These are phyloP conservation scores for Dendrostoma leiphaemia DNA, from an alignment of 2,329 filamentous ascomycete species.

Conservation along the genomic window DNA sequence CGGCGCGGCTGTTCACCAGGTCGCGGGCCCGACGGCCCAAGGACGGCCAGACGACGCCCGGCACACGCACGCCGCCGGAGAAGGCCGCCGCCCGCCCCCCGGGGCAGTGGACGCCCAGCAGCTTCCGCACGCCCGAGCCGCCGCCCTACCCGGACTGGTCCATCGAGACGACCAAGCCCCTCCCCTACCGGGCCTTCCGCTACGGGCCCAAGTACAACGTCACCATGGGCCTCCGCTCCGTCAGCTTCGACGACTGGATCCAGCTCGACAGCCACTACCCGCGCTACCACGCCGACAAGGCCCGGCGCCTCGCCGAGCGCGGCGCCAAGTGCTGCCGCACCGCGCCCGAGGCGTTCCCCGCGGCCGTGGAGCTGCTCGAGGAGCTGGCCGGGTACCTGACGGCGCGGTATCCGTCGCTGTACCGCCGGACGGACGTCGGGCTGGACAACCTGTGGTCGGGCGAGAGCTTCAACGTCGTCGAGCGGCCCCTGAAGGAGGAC, in stretches of 20 bases:
- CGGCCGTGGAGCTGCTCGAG: conserved; percentile 72
- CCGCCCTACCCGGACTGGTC: conserved; percentile 67
- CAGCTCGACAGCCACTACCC: conserved; percentile 80
- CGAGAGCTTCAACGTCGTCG: conserved; percentile 67
- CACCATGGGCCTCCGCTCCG: conserved; percentile 72
- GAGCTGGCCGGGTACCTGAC: conserved; percentile 71
- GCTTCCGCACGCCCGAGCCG: conserved; percentile 60
- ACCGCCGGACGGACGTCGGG: conserved; percentile 59
- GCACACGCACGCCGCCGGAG: neutral
- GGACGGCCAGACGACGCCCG: neutral
- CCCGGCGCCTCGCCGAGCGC: conserved; percentile 63
- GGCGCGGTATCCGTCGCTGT: conserved; percentile 72
- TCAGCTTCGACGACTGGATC: conserved; percentile 75
- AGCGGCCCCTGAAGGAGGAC: conserved; percentile 67
- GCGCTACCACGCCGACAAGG: conserved; percentile 71
- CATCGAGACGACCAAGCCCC: conserved; percentile 64
- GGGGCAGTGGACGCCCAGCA: conserved; percentile 53
- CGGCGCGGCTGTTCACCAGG: conserved; percentile 2
- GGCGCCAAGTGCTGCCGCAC: conserved; percentile 67
- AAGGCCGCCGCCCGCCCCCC: neutral
- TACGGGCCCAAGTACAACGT: conserved; percentile 75
- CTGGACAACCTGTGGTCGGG: conserved; percentile 70
- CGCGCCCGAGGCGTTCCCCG: conserved; percentile 67
- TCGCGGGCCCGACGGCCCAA: neutral
- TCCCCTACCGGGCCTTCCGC: conserved; percentile 76